Percentiles rank a stretch among this genome's conserved stretches.
Evolutionary conservation across 768 basidiomycete species (phyloP).

Genomic region (Rhodosporidiobolus odoratus): DNA sequence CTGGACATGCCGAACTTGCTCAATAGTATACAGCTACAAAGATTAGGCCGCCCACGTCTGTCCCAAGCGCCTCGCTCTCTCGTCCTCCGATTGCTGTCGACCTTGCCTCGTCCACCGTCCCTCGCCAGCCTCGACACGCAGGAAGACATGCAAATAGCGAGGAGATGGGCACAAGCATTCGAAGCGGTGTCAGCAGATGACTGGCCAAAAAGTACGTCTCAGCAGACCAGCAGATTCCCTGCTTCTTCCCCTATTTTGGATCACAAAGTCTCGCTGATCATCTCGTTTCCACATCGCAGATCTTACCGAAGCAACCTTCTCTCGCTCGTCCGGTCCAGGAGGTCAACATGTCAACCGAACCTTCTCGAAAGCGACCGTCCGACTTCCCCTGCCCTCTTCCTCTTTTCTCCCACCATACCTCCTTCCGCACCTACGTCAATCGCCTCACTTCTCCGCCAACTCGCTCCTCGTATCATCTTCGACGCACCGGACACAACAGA

Average conservation of each 20-base stretch:
- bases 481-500: constrained; percentile 26
- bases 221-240: neutral
- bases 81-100: neutral
- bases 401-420: constrained; percentile 24
- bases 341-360: constrained; percentile 42
- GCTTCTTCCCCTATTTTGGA: neutral
- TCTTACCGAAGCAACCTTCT: constrained; percentile 24
- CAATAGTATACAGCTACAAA: neutral
- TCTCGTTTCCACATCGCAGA: neutral
- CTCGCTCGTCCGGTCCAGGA: constrained; percentile 37
- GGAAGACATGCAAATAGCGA: constrained; percentile 19
- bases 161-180: constrained; percentile 14
- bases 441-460: constrained; percentile 17
- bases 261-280: neutral
- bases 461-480: constrained; percentile 37
- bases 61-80: neutral
- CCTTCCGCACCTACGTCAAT: constrained; percentile 17
- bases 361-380: constrained; percentile 38
- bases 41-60: neutral
- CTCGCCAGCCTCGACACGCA: constrained; percentile 8
- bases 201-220: constrained; percentile 25
- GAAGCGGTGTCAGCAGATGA: neutral
- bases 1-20: too few species aligned
- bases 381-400: constrained; percentile 28
- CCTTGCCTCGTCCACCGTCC: neutral